A percentile compares a stretch with the other conserved stretches of the same genome.
Evolutionary conservation across 805 yeast species (phyloP).

Genomic region (Saccharomycopsis fibuligera): DNA sequence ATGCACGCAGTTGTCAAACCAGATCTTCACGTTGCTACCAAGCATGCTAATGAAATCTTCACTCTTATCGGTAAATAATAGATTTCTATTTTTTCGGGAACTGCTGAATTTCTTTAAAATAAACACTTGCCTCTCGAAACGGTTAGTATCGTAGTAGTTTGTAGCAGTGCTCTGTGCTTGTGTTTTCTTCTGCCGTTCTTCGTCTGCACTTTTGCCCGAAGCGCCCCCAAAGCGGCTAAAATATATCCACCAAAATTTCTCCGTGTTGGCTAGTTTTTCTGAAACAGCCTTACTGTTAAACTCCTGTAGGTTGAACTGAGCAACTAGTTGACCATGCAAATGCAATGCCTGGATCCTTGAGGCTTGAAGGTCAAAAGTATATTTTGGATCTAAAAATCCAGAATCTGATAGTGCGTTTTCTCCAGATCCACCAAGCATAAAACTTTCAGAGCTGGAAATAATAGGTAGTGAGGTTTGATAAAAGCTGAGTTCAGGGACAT

Average conservation of each 20-base stretch:
- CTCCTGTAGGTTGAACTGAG: conserved; percentile 1
- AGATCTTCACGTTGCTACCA: conserved; percentile 16
- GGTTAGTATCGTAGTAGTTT: not conserved
- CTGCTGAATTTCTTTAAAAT: conserved; percentile 17
- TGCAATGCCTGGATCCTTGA: conserved; percentile 17
- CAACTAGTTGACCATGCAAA: conserved; percentile 12
- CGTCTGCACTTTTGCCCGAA: not conserved
- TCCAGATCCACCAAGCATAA: not conserved
- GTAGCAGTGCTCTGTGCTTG: not conserved
- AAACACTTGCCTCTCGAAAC: conserved; percentile 12
- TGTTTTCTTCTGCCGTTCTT: not conserved
- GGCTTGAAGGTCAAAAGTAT: conserved; percentile 17
- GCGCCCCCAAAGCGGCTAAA: conserved; percentile 3
- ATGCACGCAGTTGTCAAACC: conserved; percentile 16
- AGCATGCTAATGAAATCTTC: conserved; percentile 20
- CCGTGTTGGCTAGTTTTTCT: conserved; percentile 19
- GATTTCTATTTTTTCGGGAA: conserved; percentile 6
- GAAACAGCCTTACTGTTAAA: not conserved
- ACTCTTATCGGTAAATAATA: conserved; percentile 16
- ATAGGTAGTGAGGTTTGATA: conserved; percentile 21
- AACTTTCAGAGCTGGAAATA: conserved; percentile 9
- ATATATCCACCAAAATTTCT: conserved; percentile 22
- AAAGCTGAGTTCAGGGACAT: conserved; percentile 13
- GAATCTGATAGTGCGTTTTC: conserved; percentile 8
- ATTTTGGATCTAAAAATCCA: conserved; percentile 20